Evolutionary conservation across 1,284 basidiomycete genomes (phyloP), one percentile per base, ranked within the genome.

Genomic region (Pseudozyma pruni): DNA sequence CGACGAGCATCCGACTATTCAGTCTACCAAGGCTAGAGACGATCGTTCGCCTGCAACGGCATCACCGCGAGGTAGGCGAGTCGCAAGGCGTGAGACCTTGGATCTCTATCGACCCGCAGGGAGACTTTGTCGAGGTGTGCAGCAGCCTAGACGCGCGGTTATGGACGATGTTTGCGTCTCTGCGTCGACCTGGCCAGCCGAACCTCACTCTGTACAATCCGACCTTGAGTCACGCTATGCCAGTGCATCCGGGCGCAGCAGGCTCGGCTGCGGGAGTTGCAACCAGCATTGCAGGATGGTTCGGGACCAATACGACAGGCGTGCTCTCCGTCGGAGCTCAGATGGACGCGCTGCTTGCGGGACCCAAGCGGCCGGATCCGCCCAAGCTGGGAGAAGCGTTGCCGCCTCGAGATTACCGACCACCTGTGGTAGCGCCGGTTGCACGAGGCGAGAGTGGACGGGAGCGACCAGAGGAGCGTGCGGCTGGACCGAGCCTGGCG

Each of bases 91-190:
- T n/a, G 17, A 35, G 42, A 5, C 50, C 62, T 3, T 54, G 42
- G 19, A 44, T 75, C 47, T 68, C 55, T 11, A 53, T 80, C 32
- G 76, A 74, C 41, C 17, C 46, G 11, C 52, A 70, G 14, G 79
- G 79, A 39, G 75, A 78, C 57, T 75, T 80, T 46, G 37, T 80
- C 37, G 78, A 81, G 60, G 52, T 76, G 5, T 59, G 51, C 41
- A 68, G 72, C 52, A 75, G 71, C 38, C 61, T 76, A 7, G 78
- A 81, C 50, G 69, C 78, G 34, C 69, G 75, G 6, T 37, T 80
- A 7, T 81, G 78, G 78, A 74, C 78, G 10, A 58, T 66, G 25
- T 75, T 80, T 53, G 76, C 61, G 1, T 60, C 69, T 14, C 52
- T 68, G 29, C 71, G 69, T 9, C 58, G 79, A 25, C 69, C 73